Evolutionary conservation across 2,329 filamentous ascomycete genomes (phyloP), one percentile per base, ranked within the genome.

Genomic region (Geosmithia morbida): DNA sequence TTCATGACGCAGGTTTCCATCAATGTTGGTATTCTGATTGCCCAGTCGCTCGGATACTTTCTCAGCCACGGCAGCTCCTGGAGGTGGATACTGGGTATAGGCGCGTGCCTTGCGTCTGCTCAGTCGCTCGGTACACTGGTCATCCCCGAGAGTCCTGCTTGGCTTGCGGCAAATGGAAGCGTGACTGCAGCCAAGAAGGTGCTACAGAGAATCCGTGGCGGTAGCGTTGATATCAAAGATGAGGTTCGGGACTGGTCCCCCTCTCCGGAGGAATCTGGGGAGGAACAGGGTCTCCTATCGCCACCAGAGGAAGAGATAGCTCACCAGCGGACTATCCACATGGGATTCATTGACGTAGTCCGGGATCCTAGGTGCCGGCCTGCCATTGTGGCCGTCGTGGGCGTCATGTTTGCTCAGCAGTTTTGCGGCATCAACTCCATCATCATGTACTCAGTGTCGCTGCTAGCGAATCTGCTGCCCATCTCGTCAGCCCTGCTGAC

Each of bases 381-480:
- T 0, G 84, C 84, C 46, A 81, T 94, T 47, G 72, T 92, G 50
- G 87, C 89, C 4, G 86, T 94, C 3, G 75, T 94, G 13, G 88
- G 87, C 1, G 82, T 94, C 54, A 96, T 97, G 89, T 74, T 89
- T 49, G 83, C 86, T 1, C 92, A 97, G 61, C 92, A 98, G 62
- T 72, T 96, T 39, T 90, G 85, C 49, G 90, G 87, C 44, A 90
- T 97, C 67, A 97, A 98, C 74, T 90, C 85, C 49, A 90, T 97
- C 59, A 85, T 97, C 65, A 96, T 98, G 89, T 98, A 98, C 65
- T 94, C 89, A 2, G 92, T 97, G 6, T 88, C 86, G 1, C 79
- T 98, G 1, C 75, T 98, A 14, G 79, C 84, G 30, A 80, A 81
- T 52, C 75, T 97, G 2, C 75, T 98, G 0, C 84, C 87, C 3